Evolutionary conservation across 2,329 filamentous ascomycete genomes (phyloP).

Genomic region (Cladosporium sp.): DNA sequence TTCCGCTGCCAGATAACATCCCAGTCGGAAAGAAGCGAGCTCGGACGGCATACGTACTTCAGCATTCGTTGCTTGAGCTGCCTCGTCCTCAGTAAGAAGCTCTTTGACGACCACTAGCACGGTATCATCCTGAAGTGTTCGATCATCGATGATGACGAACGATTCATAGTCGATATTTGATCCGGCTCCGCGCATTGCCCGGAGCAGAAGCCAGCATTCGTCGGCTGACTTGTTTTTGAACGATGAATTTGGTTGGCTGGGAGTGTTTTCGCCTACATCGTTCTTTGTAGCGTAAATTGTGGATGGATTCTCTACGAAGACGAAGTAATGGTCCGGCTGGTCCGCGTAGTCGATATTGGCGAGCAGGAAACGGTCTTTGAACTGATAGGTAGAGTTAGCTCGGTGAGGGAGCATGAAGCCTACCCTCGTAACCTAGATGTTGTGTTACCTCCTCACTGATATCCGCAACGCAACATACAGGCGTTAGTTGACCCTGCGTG

Average conservation of each 20-base stretch:
- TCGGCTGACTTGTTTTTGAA: conserved; percentile 5
- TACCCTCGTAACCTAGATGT: not conserved
- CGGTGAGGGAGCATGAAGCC: not conserved
- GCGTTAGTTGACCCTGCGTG: not conserved
- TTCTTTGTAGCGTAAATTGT: not conserved
- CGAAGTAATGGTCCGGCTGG: not conserved
- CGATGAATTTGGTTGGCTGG: not conserved
- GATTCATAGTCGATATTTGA: conserved; percentile 1
- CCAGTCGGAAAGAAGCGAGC: not conserved
- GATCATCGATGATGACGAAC: conserved; percentile 5
- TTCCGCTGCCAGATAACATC: not conserved
- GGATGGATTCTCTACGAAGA: not conserved
- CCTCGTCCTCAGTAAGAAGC: not conserved
- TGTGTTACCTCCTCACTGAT: not conserved
- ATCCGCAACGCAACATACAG: conserved; percentile 6
- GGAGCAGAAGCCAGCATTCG: not conserved
- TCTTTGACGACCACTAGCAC: not conserved
- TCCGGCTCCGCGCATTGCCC: not conserved
- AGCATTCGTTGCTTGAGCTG: not conserved
- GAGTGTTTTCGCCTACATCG: not conserved
- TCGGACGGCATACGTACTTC: not conserved
- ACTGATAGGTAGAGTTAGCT: not conserved
- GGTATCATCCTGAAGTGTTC: not conserved
- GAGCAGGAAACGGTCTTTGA: not conserved
- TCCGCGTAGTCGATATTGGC: not conserved